Evolutionary conservation across 495 filamentous ascomycete species (phyloP).

Genomic region (Parathielavia appendiculata): DNA sequence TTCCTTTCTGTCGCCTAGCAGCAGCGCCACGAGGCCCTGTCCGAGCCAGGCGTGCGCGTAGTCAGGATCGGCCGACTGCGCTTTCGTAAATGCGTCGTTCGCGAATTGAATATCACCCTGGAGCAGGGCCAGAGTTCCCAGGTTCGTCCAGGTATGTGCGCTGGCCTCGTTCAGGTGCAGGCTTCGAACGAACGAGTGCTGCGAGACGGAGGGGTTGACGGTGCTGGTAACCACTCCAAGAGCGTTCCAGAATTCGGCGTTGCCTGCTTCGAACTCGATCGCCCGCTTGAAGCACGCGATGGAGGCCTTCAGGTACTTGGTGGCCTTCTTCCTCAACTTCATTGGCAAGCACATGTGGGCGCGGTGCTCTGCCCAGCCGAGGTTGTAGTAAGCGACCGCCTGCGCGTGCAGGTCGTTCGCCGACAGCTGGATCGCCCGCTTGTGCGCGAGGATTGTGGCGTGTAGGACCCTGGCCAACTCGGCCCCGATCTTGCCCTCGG

Average conservation of each 20-base stretch:
- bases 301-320: conserved; percentile 69
- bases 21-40: conserved; percentile 76
- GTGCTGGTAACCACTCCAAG: conserved; percentile 83
- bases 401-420: conserved; percentile 79
- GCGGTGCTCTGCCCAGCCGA: conserved; percentile 88
- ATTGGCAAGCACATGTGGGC: conserved; percentile 60
- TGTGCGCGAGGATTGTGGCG: conserved; percentile 75
- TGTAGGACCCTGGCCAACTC: conserved; percentile 52
- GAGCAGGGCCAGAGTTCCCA: conserved; percentile 78
- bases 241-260: conserved; percentile 96
- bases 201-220: conserved; percentile 80
- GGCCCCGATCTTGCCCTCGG: conserved; percentile 45
- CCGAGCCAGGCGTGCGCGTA: conserved; percentile 91
- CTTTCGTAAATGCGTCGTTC: conserved; percentile 80
- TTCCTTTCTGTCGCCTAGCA: conserved; percentile 66
- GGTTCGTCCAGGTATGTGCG: conserved; percentile 80
- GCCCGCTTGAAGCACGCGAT: conserved; percentile 93
- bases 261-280: conserved; percentile 92
- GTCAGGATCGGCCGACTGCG: conserved; percentile 90
- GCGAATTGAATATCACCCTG: conserved; percentile 78
- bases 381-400: conserved; percentile 92
- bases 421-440: conserved; percentile 72
- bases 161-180: conserved; percentile 86
- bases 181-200: conserved; percentile 91
- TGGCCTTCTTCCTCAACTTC: conserved; percentile 44